These are phyloP conservation scores for Claviceps sp. DNA, from an alignment of 2,329 filamentous ascomycete genomes.

Conservation along the genomic window DNA sequence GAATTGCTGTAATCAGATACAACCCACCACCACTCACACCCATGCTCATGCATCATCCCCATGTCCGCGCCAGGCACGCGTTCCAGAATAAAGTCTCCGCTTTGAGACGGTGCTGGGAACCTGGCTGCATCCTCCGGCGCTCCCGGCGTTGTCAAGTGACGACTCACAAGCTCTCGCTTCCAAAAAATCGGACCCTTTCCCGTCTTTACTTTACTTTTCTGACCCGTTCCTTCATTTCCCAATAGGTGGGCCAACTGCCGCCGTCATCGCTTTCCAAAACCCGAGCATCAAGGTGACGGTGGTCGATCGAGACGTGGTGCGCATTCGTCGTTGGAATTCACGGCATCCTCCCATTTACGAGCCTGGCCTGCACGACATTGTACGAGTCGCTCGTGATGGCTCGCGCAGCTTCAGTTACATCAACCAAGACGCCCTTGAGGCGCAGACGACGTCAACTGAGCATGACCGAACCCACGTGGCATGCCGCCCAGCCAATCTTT, in stretches of 20 bases:
- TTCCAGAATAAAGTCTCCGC: not conserved
- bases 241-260: slow-evolving; percentile 58
- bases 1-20: not conserved
- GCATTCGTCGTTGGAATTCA: slow-evolving; percentile 63
- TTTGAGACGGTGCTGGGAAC: not conserved
- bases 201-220: not conserved
- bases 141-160: not conserved
- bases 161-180: not conserved
- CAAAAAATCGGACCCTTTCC: not conserved
- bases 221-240: not conserved
- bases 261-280: slow-evolving; percentile 62
- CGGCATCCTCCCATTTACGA: slow-evolving; percentile 63
- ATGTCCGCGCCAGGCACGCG: not conserved
- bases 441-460: slow-evolving; percentile 17
- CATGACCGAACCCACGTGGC: slow-evolving; percentile 22
- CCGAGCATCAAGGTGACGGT: slow-evolving; percentile 58
- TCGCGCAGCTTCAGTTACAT: slow-evolving; percentile 29
- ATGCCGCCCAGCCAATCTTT: slow-evolving; percentile 48
- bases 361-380: slow-evolving; percentile 54
- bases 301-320: slow-evolving; percentile 52
- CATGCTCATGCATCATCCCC: not conserved
- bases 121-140: not conserved
- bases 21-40: not conserved
- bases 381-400: slow-evolving; percentile 50
- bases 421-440: slow-evolving; percentile 22